Percentiles rank a stretch among this genome's conserved stretches.
phyloP scores from a whole-genome alignment of 2,329 filamentous ascomycete genomes.

The Trichophaea hybrida region DNA sequence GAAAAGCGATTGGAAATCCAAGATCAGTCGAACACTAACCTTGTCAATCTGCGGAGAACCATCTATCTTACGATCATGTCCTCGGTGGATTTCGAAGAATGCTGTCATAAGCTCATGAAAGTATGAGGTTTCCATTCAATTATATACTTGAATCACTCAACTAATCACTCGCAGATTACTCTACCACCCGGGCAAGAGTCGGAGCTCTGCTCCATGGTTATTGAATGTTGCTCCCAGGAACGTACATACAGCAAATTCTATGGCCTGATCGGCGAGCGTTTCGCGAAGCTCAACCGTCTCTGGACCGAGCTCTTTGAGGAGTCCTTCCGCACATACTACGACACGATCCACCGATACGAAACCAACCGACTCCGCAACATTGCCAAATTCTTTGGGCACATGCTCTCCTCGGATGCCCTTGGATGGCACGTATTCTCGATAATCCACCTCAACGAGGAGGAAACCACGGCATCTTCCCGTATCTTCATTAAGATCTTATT shows the following conservation, averaged over 20 bases:
- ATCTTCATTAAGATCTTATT: conserved; percentile 98
- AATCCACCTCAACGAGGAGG: conserved; percentile 86
- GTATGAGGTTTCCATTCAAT: conserved; percentile 10
- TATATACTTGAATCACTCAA: background rate
- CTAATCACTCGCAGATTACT: conserved; percentile 42
- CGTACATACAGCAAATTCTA: conserved; percentile 97
- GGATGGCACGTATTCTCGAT: conserved; percentile 80
- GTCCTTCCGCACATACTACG: conserved; percentile 83
- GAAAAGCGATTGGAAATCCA: conserved; percentile 78
- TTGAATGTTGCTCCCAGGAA: conserved; percentile 93
- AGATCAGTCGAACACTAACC: conserved; percentile 89
- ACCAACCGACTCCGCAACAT: conserved; percentile 92
- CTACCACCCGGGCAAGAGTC: conserved; percentile 74
- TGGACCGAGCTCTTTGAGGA: conserved; percentile 91
- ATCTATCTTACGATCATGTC: conserved; percentile 98
- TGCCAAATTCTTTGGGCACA: conserved; percentile 83
- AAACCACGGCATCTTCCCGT: conserved; percentile 88
- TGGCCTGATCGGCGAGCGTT: conserved; percentile 81
- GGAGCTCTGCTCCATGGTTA: conserved; percentile 89
- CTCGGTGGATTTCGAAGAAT: conserved; percentile 89
- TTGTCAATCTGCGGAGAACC: conserved; percentile 81
- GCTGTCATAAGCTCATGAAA: conserved; percentile 91
- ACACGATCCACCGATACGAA: conserved; percentile 93
- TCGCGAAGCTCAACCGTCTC: conserved; percentile 86
- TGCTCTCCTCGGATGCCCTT: conserved; percentile 75